Conservation (phyloP, 2,329 filamentous ascomycete species). For the Claviceps africana region DNA sequence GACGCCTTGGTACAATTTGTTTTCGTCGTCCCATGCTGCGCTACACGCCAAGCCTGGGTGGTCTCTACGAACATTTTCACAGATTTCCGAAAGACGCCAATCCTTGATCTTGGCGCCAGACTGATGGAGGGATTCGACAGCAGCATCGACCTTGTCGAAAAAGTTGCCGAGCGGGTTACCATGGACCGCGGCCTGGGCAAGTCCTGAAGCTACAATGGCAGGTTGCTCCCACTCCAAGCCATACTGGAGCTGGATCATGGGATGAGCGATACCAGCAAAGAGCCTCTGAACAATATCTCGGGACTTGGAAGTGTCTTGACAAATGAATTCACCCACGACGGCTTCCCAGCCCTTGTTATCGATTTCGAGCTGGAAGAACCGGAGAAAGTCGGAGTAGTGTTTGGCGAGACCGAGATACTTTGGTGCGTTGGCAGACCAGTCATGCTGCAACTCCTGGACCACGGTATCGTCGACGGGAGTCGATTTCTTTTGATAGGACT, state of each 20-base stretch:
- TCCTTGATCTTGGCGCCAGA: constrained; percentile 7
- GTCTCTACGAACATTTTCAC: constrained; percentile 39
- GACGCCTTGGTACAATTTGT: constrained; percentile 58
- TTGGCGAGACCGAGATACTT: constrained; percentile 45
- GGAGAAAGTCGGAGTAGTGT: constrained; percentile 59
- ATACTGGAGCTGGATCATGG: constrained; percentile 74
- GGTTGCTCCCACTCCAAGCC: constrained; percentile 73
- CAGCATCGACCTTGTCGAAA: constrained; percentile 38
- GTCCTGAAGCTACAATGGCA: constrained; percentile 63
- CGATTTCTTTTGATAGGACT: constrained; percentile 48
- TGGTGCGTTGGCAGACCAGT: constrained; percentile 38
- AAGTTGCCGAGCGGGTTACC: constrained; percentile 38
- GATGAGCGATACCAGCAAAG: constrained; percentile 59
- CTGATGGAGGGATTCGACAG: constrained; percentile 18
- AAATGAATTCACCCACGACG: constrained; percentile 53
- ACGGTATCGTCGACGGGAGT: constrained; percentile 32
- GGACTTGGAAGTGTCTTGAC: constrained; percentile 48
- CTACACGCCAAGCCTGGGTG: constrained; percentile 43
- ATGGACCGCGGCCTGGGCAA: constrained; percentile 66
- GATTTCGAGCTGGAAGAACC: constrained; percentile 65
- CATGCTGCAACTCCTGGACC: constrained; percentile 37
- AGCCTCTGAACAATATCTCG: constrained; percentile 57
- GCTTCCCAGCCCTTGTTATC: constrained; percentile 43
- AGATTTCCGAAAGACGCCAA: constrained; percentile 34
- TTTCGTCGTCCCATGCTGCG: constrained; percentile 33